Evolutionary conservation across 768 basidiomycete species (phyloP), one percentile per base, ranked within the genome.

Genomic region (Rhodotorula kratochvilovae): DNA sequence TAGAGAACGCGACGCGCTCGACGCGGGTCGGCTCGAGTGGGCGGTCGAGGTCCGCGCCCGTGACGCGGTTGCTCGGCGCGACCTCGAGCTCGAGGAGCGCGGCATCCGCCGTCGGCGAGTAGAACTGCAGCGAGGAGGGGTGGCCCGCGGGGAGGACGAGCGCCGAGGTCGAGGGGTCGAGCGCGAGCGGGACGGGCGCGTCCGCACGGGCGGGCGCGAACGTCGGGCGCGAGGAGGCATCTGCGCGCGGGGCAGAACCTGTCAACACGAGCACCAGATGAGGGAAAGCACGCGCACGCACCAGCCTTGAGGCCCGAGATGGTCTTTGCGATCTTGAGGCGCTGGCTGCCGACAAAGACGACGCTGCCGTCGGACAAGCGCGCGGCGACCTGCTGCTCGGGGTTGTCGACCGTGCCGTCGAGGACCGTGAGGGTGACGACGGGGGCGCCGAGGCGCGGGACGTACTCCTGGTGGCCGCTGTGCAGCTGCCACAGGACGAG

Each of bases 401-500:
- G 67, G 21, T 81, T 81, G 58, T 79, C 83, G 12, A 19, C 25
- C 21, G 79, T 72, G n/a, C 36, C 58, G 27, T 67, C 67, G 19
- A 73, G 68, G 54, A 90, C 82, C 7, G 87, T 84, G 45, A 94
- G 83, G 46, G 86, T 87, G 76, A 84, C 85, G 64, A 97, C 90
- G 10, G 92, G 88, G 6, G 92, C 88, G 27, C 95, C 94, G 19
- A 98, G 84, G 61, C 96, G 87, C 43, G 96, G 93, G 3, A 98
- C 86, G 78, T 91, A 98, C 79, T 96, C 93, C 79, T 88, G 89
- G 80, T 87, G 90, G 10, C 90, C 90, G 0, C 89, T 87, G 73
- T 91, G 88, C 53, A 99, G 80, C 78, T 96, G 92, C 96, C 96
- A 99, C 68, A 95, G 89, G 50, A 98, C 94, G n/a, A 99, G 81